Percentiles rank a stretch among this genome's conserved stretches.
Conservation (phyloP, 352 stramenopile genomes). For the Aphanomyces cochlioides region DNA sequence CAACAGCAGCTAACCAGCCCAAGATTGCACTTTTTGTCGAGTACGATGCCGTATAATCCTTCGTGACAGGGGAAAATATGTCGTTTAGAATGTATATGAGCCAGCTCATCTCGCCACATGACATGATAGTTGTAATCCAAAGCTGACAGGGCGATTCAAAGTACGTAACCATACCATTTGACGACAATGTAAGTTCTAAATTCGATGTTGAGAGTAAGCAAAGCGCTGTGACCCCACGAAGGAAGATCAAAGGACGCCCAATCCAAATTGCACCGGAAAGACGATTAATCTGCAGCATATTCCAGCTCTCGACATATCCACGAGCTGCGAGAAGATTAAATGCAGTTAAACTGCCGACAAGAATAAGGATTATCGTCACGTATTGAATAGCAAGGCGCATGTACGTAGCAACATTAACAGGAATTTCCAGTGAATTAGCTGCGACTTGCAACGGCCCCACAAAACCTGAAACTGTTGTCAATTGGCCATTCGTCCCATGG, state of each 20-base stretch:
- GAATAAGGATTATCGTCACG: not conserved
- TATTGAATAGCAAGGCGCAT: not conserved
- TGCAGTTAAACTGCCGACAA: not conserved
- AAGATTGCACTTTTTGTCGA: conserved; percentile 1
- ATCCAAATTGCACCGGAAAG: conserved; percentile 17
- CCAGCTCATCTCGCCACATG: conserved; percentile 20
- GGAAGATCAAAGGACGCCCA: conserved; percentile 15
- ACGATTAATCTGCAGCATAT: conserved; percentile 28
- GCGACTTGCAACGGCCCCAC: not conserved
- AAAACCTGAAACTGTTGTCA: not conserved
- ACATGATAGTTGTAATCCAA: conserved; percentile 14
- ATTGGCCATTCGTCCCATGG: not conserved
- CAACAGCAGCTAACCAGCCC: not conserved
- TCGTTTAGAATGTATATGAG: conserved; percentile 28
- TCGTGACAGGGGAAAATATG: conserved; percentile 1
- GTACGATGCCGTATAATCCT: conserved; percentile 10
- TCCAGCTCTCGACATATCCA: conserved; percentile 3
- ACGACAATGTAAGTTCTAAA: not conserved
- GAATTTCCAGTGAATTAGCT: not conserved
- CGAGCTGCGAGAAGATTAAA: not conserved
- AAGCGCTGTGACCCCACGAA: conserved; percentile 8
- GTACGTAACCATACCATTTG: not conserved
- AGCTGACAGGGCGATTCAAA: not conserved
- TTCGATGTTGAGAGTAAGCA: conserved; percentile 17
- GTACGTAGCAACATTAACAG: not conserved